A percentile compares a stretch with the other conserved stretches of the same genome.
Conservation (phyloP, 2,329 filamentous ascomycete genomes). For the Aschersonia sp. region DNA sequence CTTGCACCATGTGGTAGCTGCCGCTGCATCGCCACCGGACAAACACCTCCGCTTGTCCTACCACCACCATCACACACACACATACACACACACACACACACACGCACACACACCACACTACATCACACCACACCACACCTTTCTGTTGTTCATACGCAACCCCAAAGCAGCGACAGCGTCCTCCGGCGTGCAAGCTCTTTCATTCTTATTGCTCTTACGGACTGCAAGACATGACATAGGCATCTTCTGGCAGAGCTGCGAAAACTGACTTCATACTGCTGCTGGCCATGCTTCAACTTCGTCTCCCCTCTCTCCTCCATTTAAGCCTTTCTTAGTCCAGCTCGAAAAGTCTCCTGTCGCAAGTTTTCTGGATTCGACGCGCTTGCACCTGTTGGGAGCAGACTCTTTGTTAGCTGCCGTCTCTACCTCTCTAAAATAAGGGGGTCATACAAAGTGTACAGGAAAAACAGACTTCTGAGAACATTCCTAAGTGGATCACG, state of each 20-base stretch:
- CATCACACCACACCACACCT: too few relatives aligned
- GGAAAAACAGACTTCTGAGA: constrained; percentile 1
- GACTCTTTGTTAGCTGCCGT: background rate
- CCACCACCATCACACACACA: background rate
- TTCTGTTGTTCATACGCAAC: too few relatives aligned
- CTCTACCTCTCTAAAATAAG: background rate
- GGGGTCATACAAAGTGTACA: too few relatives aligned
- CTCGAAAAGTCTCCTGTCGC: background rate
- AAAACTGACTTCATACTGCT: background rate
- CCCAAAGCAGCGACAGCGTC: too few relatives aligned
- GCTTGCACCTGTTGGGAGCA: too few relatives aligned
- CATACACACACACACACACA: too few relatives aligned
- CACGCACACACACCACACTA: too few relatives aligned
- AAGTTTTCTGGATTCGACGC: too few relatives aligned
- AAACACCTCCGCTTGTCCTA: constrained; percentile 1
- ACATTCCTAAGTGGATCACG: constrained; percentile 12
- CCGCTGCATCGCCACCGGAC: background rate
- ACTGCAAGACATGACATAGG: constrained; percentile 5
- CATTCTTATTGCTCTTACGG: background rate
- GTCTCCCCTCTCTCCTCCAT: background rate
- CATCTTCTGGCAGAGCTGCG: constrained; percentile 2
- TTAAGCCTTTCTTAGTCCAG: constrained; percentile 1
- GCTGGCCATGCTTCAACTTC: background rate
- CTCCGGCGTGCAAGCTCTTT: background rate
- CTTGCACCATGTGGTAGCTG: constrained; percentile 4